Base-by-base conservation (phyloP, 306 rosid genomes). In the Inga oerstediana region DNA sequence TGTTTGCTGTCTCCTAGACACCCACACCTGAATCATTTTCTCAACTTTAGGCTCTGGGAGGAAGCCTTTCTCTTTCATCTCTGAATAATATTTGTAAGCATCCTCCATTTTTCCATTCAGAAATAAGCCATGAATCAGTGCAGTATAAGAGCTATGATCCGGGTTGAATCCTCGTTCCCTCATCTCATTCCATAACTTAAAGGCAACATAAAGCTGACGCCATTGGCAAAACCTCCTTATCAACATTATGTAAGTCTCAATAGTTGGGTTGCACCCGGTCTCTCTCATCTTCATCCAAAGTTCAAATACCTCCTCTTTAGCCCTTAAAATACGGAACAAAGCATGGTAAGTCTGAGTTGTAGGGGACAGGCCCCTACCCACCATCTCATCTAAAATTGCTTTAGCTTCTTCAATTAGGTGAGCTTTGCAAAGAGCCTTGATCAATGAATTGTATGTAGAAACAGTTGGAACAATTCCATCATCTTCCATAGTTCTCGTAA, bases 121-220 rank as follows among this genome's bases (percentile, higher is more conserved):
- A 91, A 92, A 93, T 70, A 95, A 89, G 30, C 98, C 98, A 74
- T 95, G 98, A 78, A 95, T 91, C 84, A 95, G 87, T 77, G 91
- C 97, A 59, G 91, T 90, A 72, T 93, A 95, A 5, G 94, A 89
- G 87, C 98, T 91, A 32, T 94, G 98, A 80, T 95, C 97, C 34
- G 86, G 97, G 71, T 86, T 34, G 64, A 88, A 84, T 82, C 92
- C 95, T 71, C 58, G 84, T 56, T 88, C 91, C 76, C 59, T 89
- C 97, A 95, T 95, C 75, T 86, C 85, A 77, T 70, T 87, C 98
- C 98, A 95, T 87, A 93, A 15, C 90, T 82, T 90, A 46, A 84
- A 91, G 66, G 88, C 98, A 71, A 80, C 84, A 84, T 93, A 90
- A 83, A 93, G 86, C 79, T 95, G 89, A 54, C 91, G 87, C 97